These are phyloP conservation scores for Eremochloa ophiuroides DNA, from an alignment of 176 grass and related monocot species.

Conservation along the genomic window DNA sequence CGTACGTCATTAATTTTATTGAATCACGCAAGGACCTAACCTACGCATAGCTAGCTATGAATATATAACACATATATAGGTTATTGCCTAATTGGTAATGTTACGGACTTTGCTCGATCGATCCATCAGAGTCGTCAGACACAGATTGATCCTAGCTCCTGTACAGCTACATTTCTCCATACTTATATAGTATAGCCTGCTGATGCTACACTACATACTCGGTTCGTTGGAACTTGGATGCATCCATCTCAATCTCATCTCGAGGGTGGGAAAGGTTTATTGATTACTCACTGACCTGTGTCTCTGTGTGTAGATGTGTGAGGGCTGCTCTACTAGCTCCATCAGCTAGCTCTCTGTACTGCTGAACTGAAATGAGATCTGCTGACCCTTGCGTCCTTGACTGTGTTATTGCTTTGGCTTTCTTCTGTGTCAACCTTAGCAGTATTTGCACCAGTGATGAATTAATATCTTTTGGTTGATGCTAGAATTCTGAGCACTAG, in stretches of 20 bases:
- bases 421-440: neutral
- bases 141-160: neutral
- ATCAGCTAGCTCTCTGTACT: neutral
- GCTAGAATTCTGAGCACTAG: neutral
- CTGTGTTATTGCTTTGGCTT: neutral
- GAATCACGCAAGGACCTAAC: neutral
- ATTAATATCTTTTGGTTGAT: neutral
- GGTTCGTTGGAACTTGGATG: neutral
- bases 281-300: neutral
- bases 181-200: neutral
- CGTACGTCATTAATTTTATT: neutral
- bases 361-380: neutral
- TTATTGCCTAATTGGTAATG: constrained; percentile 7
- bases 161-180: neutral
- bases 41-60: neutral
- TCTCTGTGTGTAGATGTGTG: neutral
- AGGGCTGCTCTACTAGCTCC: neutral
- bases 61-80: neutral
- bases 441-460: neutral
- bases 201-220: neutral
- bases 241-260: neutral
- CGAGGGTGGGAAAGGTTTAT: neutral
- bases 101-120: neutral
- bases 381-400: neutral
- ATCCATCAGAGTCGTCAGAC: neutral